Evolutionary conservation across 2,329 filamentous ascomycete species (phyloP).

Genomic region (Cordyceps javanica): DNA sequence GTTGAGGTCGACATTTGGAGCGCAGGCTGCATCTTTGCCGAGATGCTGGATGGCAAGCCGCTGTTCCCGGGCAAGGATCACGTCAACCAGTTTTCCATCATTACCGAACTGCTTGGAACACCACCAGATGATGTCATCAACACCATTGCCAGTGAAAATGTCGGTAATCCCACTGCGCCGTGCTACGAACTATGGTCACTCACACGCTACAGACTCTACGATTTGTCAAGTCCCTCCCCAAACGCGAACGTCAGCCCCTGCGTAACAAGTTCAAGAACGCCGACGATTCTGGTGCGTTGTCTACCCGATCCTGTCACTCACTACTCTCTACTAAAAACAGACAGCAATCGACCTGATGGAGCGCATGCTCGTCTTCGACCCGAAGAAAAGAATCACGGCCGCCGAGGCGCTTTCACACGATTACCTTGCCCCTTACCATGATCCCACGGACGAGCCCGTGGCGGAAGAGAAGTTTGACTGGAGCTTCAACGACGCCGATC

Average conservation of each 20-base stretch:
- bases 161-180: constrained; percentile 38
- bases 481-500: constrained; percentile 97
- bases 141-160: constrained; percentile 97
- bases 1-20: constrained; percentile 99
- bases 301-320: neutral
- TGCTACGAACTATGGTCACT: constrained; percentile 16
- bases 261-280: constrained; percentile 91
- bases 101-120: constrained; percentile 92
- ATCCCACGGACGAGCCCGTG: constrained; percentile 91
- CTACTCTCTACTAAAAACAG: constrained; percentile 28
- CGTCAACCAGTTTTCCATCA: constrained; percentile 99
- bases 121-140: constrained; percentile 98
- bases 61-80: constrained; percentile 98
- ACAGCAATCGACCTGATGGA: constrained; percentile 88
- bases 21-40: constrained; percentile 96
- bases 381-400: constrained; percentile 89
- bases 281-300: constrained; percentile 65
- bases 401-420: constrained; percentile 81
- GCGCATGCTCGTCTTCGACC: constrained; percentile 96
- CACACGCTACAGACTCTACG: constrained; percentile 63
- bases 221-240: constrained; percentile 95
- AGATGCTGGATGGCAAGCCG: constrained; percentile 98
- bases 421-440: constrained; percentile 94
- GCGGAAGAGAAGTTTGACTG: constrained; percentile 98
- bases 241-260: constrained; percentile 84